These are phyloP conservation scores for sunflower (Helianthus annuus) DNA, from an alignment of 129 eudicot genomes.

Conservation along the genomic window DNA sequence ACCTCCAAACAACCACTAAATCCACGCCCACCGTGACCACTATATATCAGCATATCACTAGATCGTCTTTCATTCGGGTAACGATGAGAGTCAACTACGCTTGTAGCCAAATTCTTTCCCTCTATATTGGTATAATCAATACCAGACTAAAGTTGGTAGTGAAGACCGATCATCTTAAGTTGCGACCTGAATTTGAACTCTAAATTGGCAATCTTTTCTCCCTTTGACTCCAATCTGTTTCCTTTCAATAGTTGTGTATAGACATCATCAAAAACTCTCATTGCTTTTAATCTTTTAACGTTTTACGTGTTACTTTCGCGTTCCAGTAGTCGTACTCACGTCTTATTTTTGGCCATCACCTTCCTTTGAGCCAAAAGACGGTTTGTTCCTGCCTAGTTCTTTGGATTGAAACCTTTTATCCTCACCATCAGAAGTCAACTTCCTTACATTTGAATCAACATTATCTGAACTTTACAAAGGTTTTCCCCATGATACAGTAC, in stretches of 20 bases:
- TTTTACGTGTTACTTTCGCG: not conserved
- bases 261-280: conserved; percentile 26
- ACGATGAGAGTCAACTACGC: too few relatives aligned
- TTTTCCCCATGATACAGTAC: not conserved
- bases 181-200: conserved; percentile 43
- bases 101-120: conserved; percentile 23
- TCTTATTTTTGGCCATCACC: not conserved
- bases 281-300: conserved; percentile 33
- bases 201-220: not conserved
- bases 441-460: not conserved
- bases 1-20: too few relatives aligned
- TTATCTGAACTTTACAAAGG: not conserved
- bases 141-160: conserved; percentile 37
- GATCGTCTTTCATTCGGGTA: conserved; percentile 16
- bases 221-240: conserved; percentile 7
- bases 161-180: conserved; percentile 53
- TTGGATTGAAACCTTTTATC: not conserved
- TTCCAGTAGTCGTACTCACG: not conserved
- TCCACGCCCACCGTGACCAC: too few relatives aligned
- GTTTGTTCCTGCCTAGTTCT: not conserved
- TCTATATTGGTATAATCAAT: conserved; percentile 44
- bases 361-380: not conserved
- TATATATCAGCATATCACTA: conserved; percentile 31
- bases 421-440: not conserved
- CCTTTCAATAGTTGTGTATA: not conserved